A percentile compares a stretch with the other conserved stretches of the same genome.
phyloP scores from a whole-genome alignment of 1,284 basidiomycete genomes.

The Moesziomyces antarcticus region DNA sequence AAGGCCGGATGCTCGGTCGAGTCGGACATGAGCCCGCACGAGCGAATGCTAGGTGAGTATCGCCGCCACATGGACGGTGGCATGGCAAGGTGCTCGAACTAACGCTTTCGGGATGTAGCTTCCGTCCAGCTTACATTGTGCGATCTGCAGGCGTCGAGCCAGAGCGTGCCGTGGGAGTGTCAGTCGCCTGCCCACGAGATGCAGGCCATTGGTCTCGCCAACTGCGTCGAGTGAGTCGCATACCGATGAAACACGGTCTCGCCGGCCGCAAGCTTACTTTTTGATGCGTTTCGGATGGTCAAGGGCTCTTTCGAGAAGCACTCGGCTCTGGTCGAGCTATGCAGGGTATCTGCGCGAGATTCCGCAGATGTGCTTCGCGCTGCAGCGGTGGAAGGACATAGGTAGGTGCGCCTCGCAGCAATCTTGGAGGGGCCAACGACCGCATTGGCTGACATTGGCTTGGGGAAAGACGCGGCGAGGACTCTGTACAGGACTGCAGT shows the following conservation, averaged over 20 bases:
- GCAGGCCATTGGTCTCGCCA: not conserved
- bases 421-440: not conserved
- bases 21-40: conserved; percentile 14
- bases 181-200: not conserved
- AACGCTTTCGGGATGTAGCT: not conserved
- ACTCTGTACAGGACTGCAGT: conserved; percentile 26
- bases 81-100: not conserved
- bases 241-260: not conserved
- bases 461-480: conserved; percentile 17
- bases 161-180: conserved; percentile 35
- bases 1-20: conserved; percentile 12
- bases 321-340: conserved; percentile 44
- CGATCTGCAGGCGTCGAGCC: conserved; percentile 27
- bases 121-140: conserved; percentile 34
- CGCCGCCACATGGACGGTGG: not conserved
- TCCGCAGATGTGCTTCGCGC: conserved; percentile 36
- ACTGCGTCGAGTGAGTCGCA: conserved; percentile 26
- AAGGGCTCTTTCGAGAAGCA: conserved; percentile 38
- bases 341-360: conserved; percentile 47
- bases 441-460: not conserved
- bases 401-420: conserved; percentile 8
- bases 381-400: conserved; percentile 35
- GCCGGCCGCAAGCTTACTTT: not conserved
- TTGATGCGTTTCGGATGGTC: not conserved
- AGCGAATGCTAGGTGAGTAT: conserved; percentile 27